These are phyloP conservation scores for Monosporascus sp. DNA, from an alignment of 2,329 filamentous ascomycete genomes.

Conservation along the genomic window DNA sequence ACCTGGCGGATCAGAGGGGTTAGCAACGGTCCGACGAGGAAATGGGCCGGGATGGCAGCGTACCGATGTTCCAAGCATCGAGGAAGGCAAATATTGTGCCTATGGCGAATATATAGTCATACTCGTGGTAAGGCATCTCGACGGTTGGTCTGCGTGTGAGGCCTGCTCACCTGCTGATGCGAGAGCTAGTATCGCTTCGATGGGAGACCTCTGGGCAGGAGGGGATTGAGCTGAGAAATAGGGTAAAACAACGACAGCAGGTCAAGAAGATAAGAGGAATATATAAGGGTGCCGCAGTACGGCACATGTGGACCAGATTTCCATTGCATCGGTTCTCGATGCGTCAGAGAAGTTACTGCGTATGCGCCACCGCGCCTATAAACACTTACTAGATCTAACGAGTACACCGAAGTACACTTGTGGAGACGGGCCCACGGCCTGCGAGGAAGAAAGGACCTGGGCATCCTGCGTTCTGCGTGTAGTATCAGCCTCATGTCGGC, in stretches of 20 bases:
- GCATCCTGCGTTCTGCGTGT: too few relatives aligned
- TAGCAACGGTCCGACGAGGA: not conserved
- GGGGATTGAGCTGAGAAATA: not conserved
- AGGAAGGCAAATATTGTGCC: conserved; percentile 62
- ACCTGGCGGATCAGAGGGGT: conserved; percentile 21
- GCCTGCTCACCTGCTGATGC: not conserved
- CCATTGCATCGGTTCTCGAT: not conserved
- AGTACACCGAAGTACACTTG: too few relatives aligned
- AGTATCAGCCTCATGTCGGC: too few relatives aligned
- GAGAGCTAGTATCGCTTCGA: not conserved
- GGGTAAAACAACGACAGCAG: not conserved
- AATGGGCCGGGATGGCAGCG: conserved; percentile 1
- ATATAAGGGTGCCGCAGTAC: not conserved
- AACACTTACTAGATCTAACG: too few relatives aligned
- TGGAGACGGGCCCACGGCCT: too few relatives aligned
- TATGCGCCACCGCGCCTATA: not conserved
- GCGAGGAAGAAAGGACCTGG: too few relatives aligned
- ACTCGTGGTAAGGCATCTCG: conserved; percentile 41
- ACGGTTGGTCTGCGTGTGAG: not conserved
- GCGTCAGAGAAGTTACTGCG: not conserved
- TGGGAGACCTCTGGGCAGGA: too few relatives aligned
- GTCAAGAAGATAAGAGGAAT: not conserved
- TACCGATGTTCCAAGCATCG: conserved; percentile 63
- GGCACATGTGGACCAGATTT: not conserved
- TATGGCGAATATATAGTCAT: conserved; percentile 59